phyloP scores from a whole-genome alignment of 2,329 filamentous ascomycete genomes.

The Fusarium guadeloupense region DNA sequence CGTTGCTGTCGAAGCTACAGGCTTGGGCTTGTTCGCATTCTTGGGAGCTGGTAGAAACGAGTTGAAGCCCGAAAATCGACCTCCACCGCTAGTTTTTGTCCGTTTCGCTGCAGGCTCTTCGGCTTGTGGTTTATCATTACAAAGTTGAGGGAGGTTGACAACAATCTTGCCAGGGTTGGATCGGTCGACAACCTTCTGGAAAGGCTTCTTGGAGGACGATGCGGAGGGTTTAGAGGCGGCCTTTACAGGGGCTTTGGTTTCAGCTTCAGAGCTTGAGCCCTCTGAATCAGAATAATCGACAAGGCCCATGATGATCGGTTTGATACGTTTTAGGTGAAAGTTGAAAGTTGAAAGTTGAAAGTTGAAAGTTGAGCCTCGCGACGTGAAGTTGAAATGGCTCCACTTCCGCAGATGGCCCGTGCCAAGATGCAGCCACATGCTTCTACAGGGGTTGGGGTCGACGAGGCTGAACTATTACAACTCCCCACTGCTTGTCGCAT shows the following conservation, averaged over 20 bases:
- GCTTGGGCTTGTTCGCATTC: constrained; percentile 52
- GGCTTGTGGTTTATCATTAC: constrained; percentile 47
- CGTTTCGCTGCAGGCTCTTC: constrained; percentile 73
- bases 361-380: constrained; percentile 17
- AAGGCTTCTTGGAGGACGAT: constrained; percentile 64
- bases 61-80: constrained; percentile 83
- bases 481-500: constrained; percentile 21
- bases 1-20: constrained; percentile 45
- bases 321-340: neutral
- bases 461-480: constrained; percentile 36
- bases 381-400: constrained; percentile 14
- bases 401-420: constrained; percentile 30
- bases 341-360: constrained; percentile 1
- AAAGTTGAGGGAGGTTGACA: constrained; percentile 74
- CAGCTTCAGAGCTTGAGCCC: constrained; percentile 72
- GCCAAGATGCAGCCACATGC: constrained; percentile 35
- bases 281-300: constrained; percentile 89
- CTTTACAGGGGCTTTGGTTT: constrained; percentile 43
- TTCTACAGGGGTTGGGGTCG: constrained; percentile 1
- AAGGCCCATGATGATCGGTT: constrained; percentile 68
- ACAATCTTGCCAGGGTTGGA: constrained; percentile 85
- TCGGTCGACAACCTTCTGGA: constrained; percentile 84
- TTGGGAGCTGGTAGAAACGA: constrained; percentile 89
- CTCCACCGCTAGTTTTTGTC: constrained; percentile 64
- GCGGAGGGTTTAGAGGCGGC: constrained; percentile 44